Percentiles rank a stretch among this genome's conserved stretches.
These are phyloP conservation scores for Jaapia argillacea DNA, from an alignment of 768 basidiomycete genomes.

Conservation along the genomic window DNA sequence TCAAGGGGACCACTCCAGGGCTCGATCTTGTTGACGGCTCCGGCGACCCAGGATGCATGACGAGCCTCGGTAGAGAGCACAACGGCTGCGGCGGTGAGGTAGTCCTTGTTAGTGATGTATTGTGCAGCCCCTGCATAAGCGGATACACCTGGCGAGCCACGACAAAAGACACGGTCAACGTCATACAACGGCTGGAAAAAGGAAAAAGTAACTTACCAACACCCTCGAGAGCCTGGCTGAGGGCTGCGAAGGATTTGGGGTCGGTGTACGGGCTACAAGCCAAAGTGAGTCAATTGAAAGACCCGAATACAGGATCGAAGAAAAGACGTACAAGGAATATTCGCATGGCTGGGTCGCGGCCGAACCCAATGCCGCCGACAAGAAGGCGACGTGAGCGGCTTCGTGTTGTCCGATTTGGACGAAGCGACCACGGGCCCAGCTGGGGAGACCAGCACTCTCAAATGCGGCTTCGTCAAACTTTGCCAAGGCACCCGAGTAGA, in stretches of 20 bases:
- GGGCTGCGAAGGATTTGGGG: constrained; percentile 35
- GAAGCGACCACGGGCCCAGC: constrained; percentile 25
- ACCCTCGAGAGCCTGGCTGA: constrained; percentile 43
- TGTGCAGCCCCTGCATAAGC: constrained; percentile 49
- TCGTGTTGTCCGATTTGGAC: constrained; percentile 31
- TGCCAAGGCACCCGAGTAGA: constrained; percentile 21
- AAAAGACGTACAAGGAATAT: constrained; percentile 22
- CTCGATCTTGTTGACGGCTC: constrained; percentile 33
- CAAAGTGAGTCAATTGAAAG: background rate
- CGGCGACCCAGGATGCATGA: constrained; percentile 54
- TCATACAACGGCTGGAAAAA: no score
- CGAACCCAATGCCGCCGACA: constrained; percentile 23
- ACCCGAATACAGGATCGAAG: background rate
- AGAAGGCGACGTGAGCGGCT: constrained; percentile 27
- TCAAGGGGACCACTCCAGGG: constrained; percentile 56
- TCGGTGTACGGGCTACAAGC: constrained; percentile 31
- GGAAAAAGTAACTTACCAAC: no score
- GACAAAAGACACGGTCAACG: no score
- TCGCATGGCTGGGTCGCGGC: constrained; percentile 27
- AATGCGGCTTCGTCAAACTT: constrained; percentile 29
- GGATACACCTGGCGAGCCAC: no score
- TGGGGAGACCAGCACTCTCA: constrained; percentile 22
- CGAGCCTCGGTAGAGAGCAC: constrained; percentile 53
- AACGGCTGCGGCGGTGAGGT: constrained; percentile 18
- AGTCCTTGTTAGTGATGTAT: constrained; percentile 32